These are phyloP conservation scores for Sporothrix phasma DNA, from an alignment of 2,329 filamentous ascomycete species.

Conservation along the genomic window DNA sequence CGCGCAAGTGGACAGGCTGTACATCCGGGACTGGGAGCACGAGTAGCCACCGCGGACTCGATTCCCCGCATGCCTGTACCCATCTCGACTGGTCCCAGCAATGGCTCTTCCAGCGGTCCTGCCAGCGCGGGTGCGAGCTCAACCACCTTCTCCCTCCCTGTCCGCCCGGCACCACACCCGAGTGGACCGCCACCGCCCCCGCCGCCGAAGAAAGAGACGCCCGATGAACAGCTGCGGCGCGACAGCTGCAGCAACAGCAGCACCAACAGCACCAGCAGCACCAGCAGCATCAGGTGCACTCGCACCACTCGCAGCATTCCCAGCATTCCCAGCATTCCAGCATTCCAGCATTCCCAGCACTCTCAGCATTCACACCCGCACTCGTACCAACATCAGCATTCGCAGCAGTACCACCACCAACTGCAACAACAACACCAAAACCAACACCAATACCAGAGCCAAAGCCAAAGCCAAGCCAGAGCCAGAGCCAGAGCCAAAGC, in stretches of 20 bases:
- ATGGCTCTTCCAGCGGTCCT: constrained; percentile 23
- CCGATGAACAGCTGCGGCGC: constrained; percentile 39
- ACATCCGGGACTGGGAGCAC: constrained; percentile 45
- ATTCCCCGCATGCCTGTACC: constrained; percentile 38
- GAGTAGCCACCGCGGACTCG: constrained; percentile 43
- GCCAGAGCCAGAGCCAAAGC: constrained; percentile 8
- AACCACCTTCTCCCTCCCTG: constrained; percentile 51
- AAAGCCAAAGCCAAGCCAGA: too few relatives aligned
- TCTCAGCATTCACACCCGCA: constrained; percentile 4
- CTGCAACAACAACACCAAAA: constrained; percentile 9
- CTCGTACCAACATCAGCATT: neutral
- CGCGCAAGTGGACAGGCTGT: constrained; percentile 34
- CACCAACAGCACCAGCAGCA: constrained; percentile 7
- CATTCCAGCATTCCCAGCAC: neutral
- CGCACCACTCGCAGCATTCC: neutral
- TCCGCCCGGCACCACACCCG: constrained; percentile 51
- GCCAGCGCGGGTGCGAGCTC: constrained; percentile 32
- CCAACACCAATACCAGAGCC: constrained; percentile 10
- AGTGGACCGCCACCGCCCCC: constrained; percentile 52
- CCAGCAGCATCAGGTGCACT: constrained; percentile 1
- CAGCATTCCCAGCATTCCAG: neutral
- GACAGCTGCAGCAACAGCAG: constrained; percentile 8
- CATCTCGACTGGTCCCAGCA: constrained; percentile 16
- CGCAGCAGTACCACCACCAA: constrained; percentile 7
- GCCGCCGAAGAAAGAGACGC: constrained; percentile 42